Evolutionary conservation across 768 basidiomycete genomes (phyloP).

Genomic region (Naematelia encephala): DNA sequence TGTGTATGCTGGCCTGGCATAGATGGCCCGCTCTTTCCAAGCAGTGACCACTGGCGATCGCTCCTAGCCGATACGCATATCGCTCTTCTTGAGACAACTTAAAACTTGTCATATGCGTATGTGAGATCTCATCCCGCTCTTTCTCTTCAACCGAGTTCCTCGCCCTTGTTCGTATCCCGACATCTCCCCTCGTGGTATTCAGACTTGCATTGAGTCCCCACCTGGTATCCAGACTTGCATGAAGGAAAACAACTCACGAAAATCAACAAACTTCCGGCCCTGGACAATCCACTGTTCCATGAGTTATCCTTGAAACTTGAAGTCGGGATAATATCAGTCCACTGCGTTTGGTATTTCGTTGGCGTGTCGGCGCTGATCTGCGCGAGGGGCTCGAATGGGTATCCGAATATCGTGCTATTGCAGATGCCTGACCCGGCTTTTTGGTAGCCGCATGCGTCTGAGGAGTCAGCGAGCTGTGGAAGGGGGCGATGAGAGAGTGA

Average conservation of each 20-base stretch:
- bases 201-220: neutral
- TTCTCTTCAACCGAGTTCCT: no score
- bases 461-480: neutral
- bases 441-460: conserved; percentile 45
- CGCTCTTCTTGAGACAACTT: no score
- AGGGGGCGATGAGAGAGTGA: neutral
- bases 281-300: conserved; percentile 34
- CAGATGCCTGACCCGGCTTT: conserved; percentile 42
- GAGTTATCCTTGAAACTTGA: conserved; percentile 31
- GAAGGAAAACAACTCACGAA: conserved; percentile 44
- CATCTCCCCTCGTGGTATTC: no score
- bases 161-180: no score
- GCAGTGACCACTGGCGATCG: no score
- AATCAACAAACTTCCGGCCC: conserved; percentile 39
- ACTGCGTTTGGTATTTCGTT: conserved; percentile 23
- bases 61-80: no score
- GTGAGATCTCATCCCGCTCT: no score
- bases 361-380: conserved; percentile 41
- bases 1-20: no score
- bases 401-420: conserved; percentile 41
- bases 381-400: conserved; percentile 39
- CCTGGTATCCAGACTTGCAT: neutral
- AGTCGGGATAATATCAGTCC: conserved; percentile 29
- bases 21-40: no score
- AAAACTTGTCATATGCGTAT: no score